These are phyloP conservation scores for Rhizopus arrhizus DNA, from an alignment of 371 early-diverging fungal species.

Conservation along the genomic window DNA sequence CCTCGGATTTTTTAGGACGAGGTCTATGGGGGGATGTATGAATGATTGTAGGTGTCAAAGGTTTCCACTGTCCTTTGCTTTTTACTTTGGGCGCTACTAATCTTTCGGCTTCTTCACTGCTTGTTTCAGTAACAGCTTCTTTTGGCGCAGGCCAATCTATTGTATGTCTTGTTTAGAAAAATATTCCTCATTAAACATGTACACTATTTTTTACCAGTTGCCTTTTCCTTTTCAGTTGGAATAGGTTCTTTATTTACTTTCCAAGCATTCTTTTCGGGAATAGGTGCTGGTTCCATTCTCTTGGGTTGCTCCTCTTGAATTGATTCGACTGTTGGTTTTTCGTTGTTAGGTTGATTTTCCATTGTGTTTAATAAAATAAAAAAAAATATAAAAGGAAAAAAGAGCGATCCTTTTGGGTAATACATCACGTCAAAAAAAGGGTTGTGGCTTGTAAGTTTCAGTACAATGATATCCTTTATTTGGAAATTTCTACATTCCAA, in stretches of 20 bases:
- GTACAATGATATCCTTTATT: not conserved
- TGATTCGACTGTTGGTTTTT: conserved; percentile 14
- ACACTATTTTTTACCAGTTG: conserved; percentile 18
- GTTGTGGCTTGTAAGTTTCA: conserved; percentile 2
- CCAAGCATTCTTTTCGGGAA: conserved; percentile 63
- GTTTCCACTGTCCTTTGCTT: conserved; percentile 64
- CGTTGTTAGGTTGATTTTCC: not conserved
- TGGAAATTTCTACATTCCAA: too few relatives aligned
- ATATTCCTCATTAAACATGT: not conserved
- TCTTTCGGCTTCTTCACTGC: conserved; percentile 40
- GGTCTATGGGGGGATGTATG: conserved; percentile 32
- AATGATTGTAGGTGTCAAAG: conserved; percentile 61
- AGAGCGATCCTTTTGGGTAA: not conserved
- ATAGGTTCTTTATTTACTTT: conserved; percentile 47
- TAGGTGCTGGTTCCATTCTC: conserved; percentile 45
- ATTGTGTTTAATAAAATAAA: not conserved
- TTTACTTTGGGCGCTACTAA: conserved; percentile 42
- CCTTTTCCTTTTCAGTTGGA: conserved; percentile 16
- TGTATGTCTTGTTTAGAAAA: not conserved
- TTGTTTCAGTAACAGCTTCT: conserved; percentile 34
- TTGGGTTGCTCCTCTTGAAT: conserved; percentile 19
- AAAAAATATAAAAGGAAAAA: not conserved
- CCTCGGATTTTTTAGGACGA: conserved; percentile 8
- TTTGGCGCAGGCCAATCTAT: conserved; percentile 55
- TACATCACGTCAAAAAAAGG: conserved; percentile 1